Evolutionary conservation across 169 alveolate species (phyloP).

Genomic region (Plasmodium yoelii): DNA sequence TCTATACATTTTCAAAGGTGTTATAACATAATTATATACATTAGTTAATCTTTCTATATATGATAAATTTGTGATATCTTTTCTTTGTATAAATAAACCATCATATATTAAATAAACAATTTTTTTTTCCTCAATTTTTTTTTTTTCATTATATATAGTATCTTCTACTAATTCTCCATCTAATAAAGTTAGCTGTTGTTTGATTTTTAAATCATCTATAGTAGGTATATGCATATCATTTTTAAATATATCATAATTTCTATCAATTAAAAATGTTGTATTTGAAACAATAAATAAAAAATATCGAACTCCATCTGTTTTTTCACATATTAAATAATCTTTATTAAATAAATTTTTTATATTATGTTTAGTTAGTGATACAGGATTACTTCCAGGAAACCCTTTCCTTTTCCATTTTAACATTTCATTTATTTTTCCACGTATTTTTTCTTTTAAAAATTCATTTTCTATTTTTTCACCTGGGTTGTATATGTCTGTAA

Average conservation of each 20-base stretch:
- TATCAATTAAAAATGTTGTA: constrained; percentile 88
- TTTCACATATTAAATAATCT: constrained; percentile 93
- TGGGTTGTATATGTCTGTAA: constrained; percentile 35
- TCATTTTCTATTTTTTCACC: constrained; percentile 76
- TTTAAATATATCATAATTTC: constrained; percentile 88
- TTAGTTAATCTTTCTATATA: constrained; percentile 87
- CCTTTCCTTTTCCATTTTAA: constrained; percentile 90
- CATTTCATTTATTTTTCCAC: constrained; percentile 80
- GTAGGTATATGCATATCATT: constrained; percentile 87
- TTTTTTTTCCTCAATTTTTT: constrained; percentile 52
- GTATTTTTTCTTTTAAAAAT: constrained; percentile 68
- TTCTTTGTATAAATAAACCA: constrained; percentile 89
- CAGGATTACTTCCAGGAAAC: constrained; percentile 93
- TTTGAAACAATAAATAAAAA: constrained; percentile 90
- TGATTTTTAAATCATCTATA: constrained; percentile 80
- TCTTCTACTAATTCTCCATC: constrained; percentile 93
- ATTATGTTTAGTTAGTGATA: constrained; percentile 84
- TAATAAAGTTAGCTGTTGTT: constrained; percentile 90
- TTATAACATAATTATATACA: constrained; percentile 83
- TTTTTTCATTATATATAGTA: constrained; percentile 31
- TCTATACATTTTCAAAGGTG: constrained; percentile 76
- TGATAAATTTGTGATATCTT: constrained; percentile 83
- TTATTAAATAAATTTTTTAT: constrained; percentile 79
- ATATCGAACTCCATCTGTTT: constrained; percentile 92
- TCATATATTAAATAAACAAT: constrained; percentile 87